These are phyloP conservation scores for Vigna unguiculata DNA, from an alignment of 306 rosid genomes.

Conservation along the genomic window DNA sequence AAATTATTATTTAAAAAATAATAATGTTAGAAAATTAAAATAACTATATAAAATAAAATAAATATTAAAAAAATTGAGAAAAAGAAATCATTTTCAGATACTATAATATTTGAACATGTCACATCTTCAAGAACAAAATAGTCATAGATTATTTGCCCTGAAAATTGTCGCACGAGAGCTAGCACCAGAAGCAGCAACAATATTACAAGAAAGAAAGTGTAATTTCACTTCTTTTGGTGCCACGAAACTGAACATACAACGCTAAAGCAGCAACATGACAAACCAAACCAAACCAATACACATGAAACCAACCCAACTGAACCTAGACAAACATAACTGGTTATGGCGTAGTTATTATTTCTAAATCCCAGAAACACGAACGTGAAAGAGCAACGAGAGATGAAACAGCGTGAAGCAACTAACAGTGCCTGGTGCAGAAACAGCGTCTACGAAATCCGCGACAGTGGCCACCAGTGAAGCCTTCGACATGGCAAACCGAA, in stretches of 20 bases:
- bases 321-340: neutral
- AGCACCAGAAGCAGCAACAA: neutral
- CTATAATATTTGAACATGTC: no score
- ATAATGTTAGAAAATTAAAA: no score
- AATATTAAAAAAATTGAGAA: no score
- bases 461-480: slow-evolving; percentile 61
- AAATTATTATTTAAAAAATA: no score
- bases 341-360: neutral
- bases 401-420: neutral
- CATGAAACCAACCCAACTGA: neutral
- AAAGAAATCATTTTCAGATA: no score
- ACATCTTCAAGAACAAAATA: neutral
- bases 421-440: slow-evolving; percentile 61
- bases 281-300: neutral
- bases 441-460: slow-evolving; percentile 68
- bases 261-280: neutral
- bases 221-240: neutral
- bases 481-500: slow-evolving; percentile 61
- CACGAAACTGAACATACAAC: neutral
- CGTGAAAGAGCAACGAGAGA: neutral
- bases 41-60: no score
- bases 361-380: neutral
- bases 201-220: neutral
- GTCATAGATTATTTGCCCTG: no score
- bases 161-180: neutral